Evolutionary conservation across 1,284 basidiomycete genomes (phyloP).

Genomic region (Phellopilus nigrolimitatus): DNA sequence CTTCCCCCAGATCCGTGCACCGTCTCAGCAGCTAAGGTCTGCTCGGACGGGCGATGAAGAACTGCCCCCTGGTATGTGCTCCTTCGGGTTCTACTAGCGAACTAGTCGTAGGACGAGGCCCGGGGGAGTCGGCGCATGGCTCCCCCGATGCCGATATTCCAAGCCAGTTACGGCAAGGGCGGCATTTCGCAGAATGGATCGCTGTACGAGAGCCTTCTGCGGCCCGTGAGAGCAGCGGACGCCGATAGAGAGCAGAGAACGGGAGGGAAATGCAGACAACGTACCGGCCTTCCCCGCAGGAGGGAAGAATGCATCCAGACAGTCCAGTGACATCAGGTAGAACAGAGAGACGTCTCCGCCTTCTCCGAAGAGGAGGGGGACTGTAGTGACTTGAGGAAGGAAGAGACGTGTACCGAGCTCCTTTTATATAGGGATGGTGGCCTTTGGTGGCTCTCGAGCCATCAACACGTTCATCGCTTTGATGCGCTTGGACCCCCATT

Average conservation of each 20-base stretch:
- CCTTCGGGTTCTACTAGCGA: neutral
- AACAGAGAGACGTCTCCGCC: too few relatives aligned
- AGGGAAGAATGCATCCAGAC: conserved; percentile 4
- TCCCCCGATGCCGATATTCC: neutral
- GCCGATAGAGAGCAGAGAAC: conserved; percentile 2
- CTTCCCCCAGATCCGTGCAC: conserved; percentile 3
- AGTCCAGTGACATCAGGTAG: too few relatives aligned
- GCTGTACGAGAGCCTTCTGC: neutral
- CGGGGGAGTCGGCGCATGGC: neutral
- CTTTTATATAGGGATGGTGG: too few relatives aligned
- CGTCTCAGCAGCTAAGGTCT: conserved; percentile 16
- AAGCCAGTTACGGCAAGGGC: neutral
- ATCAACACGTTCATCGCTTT: too few relatives aligned
- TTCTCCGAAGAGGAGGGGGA: too few relatives aligned
- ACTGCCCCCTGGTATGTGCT: conserved; percentile 10
- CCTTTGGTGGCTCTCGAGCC: too few relatives aligned
- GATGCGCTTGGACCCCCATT: too few relatives aligned
- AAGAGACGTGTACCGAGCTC: too few relatives aligned
- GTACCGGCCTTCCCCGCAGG: neutral
- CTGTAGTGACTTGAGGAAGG: too few relatives aligned
- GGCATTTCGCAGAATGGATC: neutral
- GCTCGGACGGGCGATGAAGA: conserved; percentile 13
- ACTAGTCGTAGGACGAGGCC: neutral
- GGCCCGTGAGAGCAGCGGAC: neutral
- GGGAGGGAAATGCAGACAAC: neutral